Conservation (phyloP, 78 protist genomes). For the Planoprotostelium fungivorum region DNA sequence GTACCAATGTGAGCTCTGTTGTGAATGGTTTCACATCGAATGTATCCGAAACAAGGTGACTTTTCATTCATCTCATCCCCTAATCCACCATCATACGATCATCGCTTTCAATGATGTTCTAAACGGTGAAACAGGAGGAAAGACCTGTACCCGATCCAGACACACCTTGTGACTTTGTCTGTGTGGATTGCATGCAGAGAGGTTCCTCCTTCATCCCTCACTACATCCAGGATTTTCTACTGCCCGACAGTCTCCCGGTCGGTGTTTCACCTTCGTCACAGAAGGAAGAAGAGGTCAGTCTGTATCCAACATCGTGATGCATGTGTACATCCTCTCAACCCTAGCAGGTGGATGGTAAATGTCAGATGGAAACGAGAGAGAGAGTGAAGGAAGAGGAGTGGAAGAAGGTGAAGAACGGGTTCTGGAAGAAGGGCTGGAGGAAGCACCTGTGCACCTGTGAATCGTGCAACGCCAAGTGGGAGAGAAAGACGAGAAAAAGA, state of each 20-base stretch:
- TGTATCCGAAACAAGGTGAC: constrained; percentile 16
- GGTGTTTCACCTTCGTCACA: constrained; percentile 15
- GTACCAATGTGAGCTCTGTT: constrained; percentile 50
- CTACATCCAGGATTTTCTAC: neutral
- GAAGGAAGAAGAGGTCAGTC: neutral
- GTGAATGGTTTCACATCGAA: constrained; percentile 49
- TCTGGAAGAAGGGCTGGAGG: constrained; percentile 45
- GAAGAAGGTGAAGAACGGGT: neutral
- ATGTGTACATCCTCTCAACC: too few species aligned
- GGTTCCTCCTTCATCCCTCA: neutral
- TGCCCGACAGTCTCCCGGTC: neutral
- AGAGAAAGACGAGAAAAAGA: too few species aligned
- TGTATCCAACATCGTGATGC: neutral
- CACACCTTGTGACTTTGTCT: neutral
- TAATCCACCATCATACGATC: constrained; percentile 24
- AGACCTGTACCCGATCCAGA: neutral
- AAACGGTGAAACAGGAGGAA: neutral
- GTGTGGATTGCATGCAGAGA: neutral
- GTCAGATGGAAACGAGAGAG: neutral
- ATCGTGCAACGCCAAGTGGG: constrained; percentile 2
- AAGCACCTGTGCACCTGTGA: constrained; percentile 29
- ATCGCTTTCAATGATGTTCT: constrained; percentile 22
- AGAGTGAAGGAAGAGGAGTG: constrained; percentile 1
- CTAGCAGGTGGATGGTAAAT: neutral
- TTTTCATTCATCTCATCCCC: too few species aligned